phyloP scores from a whole-genome alignment of 495 filamentous ascomycete genomes.

The Bacidia gigantensis region DNA sequence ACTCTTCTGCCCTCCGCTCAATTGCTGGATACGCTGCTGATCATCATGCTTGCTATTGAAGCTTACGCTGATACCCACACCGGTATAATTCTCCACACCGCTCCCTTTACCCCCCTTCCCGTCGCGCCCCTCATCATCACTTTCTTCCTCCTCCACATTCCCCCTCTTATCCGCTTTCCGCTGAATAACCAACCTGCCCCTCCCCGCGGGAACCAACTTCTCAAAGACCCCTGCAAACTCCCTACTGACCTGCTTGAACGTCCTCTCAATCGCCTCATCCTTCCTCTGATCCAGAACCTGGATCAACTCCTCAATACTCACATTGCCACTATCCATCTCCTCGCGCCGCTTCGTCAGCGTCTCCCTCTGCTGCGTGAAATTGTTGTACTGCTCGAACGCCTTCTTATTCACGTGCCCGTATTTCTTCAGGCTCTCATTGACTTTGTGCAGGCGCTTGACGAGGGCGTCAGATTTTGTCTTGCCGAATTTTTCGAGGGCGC shows the following conservation, averaged over 20 bases:
- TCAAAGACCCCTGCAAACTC: conserved; percentile 90
- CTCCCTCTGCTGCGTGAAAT: conserved; percentile 84
- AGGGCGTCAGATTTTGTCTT: conserved; percentile 65
- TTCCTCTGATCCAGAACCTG: conserved; percentile 86
- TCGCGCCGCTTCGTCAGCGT: conserved; percentile 63
- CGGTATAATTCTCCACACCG: conserved; percentile 88
- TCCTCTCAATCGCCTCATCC: conserved; percentile 84
- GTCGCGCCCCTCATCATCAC: conserved; percentile 48
- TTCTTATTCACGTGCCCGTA: conserved; percentile 99
- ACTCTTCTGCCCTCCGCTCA: conserved; percentile 97
- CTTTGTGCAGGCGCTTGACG: conserved; percentile 76
- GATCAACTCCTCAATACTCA: conserved; percentile 82
- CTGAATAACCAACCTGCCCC: conserved; percentile 85
- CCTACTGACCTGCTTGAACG: conserved; percentile 90
- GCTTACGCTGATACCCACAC: conserved; percentile 94
- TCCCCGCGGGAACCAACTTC: conserved; percentile 84
- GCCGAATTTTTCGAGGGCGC: conserved; percentile 84
- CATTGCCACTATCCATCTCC: conserved; percentile 72
- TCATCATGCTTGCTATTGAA: conserved; percentile 99
- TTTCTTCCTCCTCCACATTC: conserved; percentile 40
- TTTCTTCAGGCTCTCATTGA: conserved; percentile 88
- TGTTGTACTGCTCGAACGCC: conserved; percentile 96
- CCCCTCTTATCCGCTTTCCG: conserved; percentile 56
- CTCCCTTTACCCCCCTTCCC: conserved; percentile 39
- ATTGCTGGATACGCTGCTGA: conserved; percentile 93